A percentile compares a stretch with the other conserved stretches of the same genome.
Evolutionary conservation across 805 yeast species (phyloP).

Genomic region (Kazachstania kunashirensis): DNA sequence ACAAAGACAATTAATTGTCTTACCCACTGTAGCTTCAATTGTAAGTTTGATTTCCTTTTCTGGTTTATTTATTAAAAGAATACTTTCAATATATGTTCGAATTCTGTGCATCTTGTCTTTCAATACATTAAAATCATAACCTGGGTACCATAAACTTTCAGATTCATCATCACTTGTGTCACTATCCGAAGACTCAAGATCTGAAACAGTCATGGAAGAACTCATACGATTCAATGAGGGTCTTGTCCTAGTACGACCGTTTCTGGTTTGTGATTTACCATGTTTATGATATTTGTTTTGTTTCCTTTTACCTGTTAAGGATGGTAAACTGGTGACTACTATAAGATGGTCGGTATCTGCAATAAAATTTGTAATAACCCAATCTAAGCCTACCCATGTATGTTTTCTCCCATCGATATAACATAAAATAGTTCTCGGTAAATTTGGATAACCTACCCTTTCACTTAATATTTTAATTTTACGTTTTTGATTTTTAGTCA

Average conservation of each 20-base stretch:
- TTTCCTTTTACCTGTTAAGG: slow-evolving; percentile 4
- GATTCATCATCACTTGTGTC: not conserved
- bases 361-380: slow-evolving; percentile 45
- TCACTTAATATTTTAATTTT: slow-evolving; percentile 14
- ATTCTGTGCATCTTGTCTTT: slow-evolving; percentile 16
- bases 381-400: slow-evolving; percentile 78
- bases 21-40: slow-evolving; percentile 27
- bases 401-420: slow-evolving; percentile 64
- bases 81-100: slow-evolving; percentile 13
- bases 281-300: no score
- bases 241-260: no score
- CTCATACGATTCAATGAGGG: no score
- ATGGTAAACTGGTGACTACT: slow-evolving; percentile 39
- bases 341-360: slow-evolving; percentile 61
- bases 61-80: slow-evolving; percentile 9
- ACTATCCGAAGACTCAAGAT: not conserved
- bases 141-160: slow-evolving; percentile 24
- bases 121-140: slow-evolving; percentile 21
- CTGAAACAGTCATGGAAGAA: no score
- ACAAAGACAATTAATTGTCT: slow-evolving; percentile 15
- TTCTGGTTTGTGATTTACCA: no score
- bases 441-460: slow-evolving; percentile 18
- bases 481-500: slow-evolving; percentile 20
- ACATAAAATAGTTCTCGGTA: slow-evolving; percentile 45
- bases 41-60: slow-evolving; percentile 25